Percentiles rank a stretch among this genome's conserved stretches.
Conservation (phyloP, 2,329 filamentous ascomycete genomes). For the Penicillium sp. region DNA sequence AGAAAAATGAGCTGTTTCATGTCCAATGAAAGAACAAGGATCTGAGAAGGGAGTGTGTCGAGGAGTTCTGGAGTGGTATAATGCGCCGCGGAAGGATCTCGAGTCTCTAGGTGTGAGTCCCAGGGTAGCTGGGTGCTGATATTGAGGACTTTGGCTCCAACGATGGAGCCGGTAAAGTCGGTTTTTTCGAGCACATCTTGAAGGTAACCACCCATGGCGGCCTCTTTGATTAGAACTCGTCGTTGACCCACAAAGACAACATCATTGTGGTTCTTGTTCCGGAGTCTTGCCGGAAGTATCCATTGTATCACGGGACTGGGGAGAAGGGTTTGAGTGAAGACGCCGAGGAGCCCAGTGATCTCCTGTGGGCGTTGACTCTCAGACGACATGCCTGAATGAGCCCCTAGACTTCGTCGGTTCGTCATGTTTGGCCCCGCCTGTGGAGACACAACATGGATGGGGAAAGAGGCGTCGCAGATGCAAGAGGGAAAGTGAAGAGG, state of each 20-base stretch:
- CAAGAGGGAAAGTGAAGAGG: background rate
- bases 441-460: background rate
- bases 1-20: conserved; percentile 72
- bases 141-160: conserved; percentile 73
- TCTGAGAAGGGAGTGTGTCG: conserved; percentile 63
- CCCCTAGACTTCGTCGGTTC: background rate
- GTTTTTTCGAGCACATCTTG: conserved; percentile 70
- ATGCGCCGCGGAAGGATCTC: conserved; percentile 6
- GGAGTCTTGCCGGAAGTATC: conserved; percentile 74
- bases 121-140: conserved; percentile 43
- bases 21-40: conserved; percentile 71
- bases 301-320: conserved; percentile 70
- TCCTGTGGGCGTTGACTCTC: background rate
- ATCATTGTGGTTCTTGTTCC: conserved; percentile 67
- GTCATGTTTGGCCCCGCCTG: background rate
- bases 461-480: no score
- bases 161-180: conserved; percentile 74
- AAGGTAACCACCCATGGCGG: conserved; percentile 61
- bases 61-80: conserved; percentile 4
- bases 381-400: background rate
- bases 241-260: conserved; percentile 81
- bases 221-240: conserved; percentile 74
- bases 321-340: conserved; percentile 74
- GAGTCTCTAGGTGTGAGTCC: conserved; percentile 30
- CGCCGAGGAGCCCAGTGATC: conserved; percentile 66